phyloP scores from a whole-genome alignment of 2,329 filamentous ascomycete species.

The Exutisphaerella laricina region DNA sequence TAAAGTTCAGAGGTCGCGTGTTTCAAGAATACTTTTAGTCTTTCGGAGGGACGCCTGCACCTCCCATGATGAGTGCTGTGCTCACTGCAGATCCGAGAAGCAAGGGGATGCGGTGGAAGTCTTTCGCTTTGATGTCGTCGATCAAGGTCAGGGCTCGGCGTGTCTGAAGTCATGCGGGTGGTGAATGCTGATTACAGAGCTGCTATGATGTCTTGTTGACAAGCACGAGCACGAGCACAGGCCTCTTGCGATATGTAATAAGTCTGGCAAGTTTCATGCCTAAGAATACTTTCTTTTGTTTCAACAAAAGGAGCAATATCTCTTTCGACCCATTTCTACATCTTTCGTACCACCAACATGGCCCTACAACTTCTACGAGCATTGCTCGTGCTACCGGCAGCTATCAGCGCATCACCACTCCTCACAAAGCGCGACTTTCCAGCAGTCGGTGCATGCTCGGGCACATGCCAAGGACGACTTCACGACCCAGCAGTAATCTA shows the following conservation, averaged over 20 bases:
- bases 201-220: not conserved
- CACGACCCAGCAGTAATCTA: slow-evolving; percentile 21
- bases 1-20: not conserved
- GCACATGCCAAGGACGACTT: slow-evolving; percentile 15
- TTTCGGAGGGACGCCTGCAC: not conserved
- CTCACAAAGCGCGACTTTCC: slow-evolving; percentile 13
- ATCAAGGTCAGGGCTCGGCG: not conserved
- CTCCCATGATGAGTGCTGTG: not conserved
- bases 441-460: slow-evolving; percentile 15
- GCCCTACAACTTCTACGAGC: not conserved
- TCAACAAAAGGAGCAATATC: not conserved
- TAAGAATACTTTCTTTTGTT: not conserved
- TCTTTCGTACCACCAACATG: not conserved
- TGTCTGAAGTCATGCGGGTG: not conserved
- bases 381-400: not conserved
- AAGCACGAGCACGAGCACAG: not conserved
- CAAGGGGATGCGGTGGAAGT: not conserved
- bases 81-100: not conserved
- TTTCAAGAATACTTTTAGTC: not conserved
- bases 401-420: slow-evolving; percentile 9
- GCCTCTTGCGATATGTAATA: not conserved
- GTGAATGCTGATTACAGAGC: not conserved
- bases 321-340: not conserved
- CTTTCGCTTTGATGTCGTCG: not conserved
- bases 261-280: not conserved